Percentiles rank a stretch among this genome's conserved stretches.
phyloP scores from a whole-genome alignment of 805 yeast genomes.

The Starmerella floris region DNA sequence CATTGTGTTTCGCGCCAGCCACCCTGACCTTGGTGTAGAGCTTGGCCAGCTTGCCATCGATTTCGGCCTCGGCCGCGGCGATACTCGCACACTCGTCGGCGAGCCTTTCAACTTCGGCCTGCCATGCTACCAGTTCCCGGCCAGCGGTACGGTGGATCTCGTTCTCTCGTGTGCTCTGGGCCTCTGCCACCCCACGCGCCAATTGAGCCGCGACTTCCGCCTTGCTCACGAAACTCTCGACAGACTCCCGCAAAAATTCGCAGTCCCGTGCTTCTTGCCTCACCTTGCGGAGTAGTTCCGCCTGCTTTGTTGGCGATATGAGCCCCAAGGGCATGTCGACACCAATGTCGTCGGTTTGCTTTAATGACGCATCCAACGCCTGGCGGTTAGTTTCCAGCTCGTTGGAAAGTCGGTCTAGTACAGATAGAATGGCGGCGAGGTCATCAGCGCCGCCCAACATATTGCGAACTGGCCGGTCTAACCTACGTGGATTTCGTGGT shows the following conservation, averaged over 20 bases:
- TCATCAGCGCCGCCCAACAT: slow-evolving; percentile 23
- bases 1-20: not conserved
- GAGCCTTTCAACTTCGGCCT: slow-evolving; percentile 12
- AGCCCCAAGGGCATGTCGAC: slow-evolving; percentile 10
- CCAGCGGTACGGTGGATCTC: slow-evolving; percentile 4
- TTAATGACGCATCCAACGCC: slow-evolving; percentile 17
- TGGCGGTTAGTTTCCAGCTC: slow-evolving; percentile 18
- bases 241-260: slow-evolving; percentile 2
- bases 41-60: slow-evolving; percentile 6
- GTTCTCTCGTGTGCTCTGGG: slow-evolving; percentile 6
- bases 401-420: slow-evolving; percentile 19
- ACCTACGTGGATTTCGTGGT: too few species aligned
- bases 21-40: not conserved
- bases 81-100: slow-evolving; percentile 9
- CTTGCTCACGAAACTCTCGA: slow-evolving; percentile 1
- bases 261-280: slow-evolving; percentile 11
- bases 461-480: too few species aligned
- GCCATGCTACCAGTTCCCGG: slow-evolving; percentile 13
- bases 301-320: slow-evolving; percentile 8
- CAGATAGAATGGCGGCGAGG: slow-evolving; percentile 20
- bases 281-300: slow-evolving; percentile 3
- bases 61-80: not conserved
- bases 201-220: slow-evolving; percentile 4
- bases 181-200: slow-evolving; percentile 3
- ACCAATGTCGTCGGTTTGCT: slow-evolving; percentile 17